These are phyloP conservation scores for Tubosaeta sp. DNA, from an alignment of 768 basidiomycete genomes.

Conservation along the genomic window DNA sequence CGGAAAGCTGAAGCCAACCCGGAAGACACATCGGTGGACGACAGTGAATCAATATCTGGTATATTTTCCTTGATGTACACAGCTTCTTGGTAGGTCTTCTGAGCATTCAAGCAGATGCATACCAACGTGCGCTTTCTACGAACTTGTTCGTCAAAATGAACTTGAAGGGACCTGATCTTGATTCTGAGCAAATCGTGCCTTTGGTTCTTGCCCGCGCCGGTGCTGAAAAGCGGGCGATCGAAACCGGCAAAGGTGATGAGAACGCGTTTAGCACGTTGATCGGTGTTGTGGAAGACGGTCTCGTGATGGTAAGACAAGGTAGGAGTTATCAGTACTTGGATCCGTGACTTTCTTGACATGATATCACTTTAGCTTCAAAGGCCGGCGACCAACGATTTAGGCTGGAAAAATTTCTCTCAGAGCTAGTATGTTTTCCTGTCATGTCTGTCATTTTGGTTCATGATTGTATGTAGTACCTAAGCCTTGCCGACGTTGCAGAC, in stretches of 20 bases:
- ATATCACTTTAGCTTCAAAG: constrained; percentile 45
- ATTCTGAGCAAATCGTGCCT: constrained; percentile 63
- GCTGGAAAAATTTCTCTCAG: constrained; percentile 79
- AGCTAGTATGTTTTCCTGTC: constrained; percentile 52
- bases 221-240: constrained; percentile 54
- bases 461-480: constrained; percentile 39
- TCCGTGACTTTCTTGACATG: background rate
- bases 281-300: constrained; percentile 57
- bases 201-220: constrained; percentile 62
- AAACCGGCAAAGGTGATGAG: constrained; percentile 46
- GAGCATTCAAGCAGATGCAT: constrained; percentile 43
- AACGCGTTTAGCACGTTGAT: constrained; percentile 51
- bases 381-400: constrained; percentile 72
- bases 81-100: constrained; percentile 1
- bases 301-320: constrained; percentile 60
- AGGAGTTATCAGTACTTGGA: constrained; percentile 3
- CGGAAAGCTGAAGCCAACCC: constrained; percentile 5
- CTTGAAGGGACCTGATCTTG: constrained; percentile 25
- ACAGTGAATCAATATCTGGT: constrained; percentile 27
- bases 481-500: constrained; percentile 44
- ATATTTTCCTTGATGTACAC: background rate
- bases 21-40: constrained; percentile 19
- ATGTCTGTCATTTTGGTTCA: background rate
- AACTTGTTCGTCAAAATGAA: constrained; percentile 43
- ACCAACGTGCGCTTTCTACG: constrained; percentile 51